Evolutionary conservation across 2,329 filamentous ascomycete genomes (phyloP), one percentile per base, ranked within the genome.

Genomic region (Botryosphaeria agaves): DNA sequence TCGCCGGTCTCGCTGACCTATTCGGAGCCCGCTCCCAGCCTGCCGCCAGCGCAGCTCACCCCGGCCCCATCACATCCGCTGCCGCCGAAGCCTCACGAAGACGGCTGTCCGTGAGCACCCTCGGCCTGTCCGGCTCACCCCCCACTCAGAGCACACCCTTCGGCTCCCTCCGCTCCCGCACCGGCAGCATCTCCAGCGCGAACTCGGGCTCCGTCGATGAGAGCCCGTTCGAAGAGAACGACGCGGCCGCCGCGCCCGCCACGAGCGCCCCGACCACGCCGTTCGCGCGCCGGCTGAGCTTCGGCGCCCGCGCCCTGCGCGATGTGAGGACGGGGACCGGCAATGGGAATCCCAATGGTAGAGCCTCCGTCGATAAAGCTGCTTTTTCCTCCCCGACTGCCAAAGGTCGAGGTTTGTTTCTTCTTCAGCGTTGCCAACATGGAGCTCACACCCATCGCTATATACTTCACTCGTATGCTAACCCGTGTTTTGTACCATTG

Each of bases 271-370:
- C 81, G 19, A 67, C 62, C 31, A 80, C 78, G 8, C 81, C 84
- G 19, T 87, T 85, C 48, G 70, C 70, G 35, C 76, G 85, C 42
- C 78, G 85, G 35, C 75, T 93, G 62, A 94, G 85, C 56, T 91
- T 93, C 47, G 85, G 87, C 36, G 77, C 78, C 36, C 72, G 83
- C 51, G 80, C 80, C 40, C 63, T 84, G 53, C 68, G 73, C 43
- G 76, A 74, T 54, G 69, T 80, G 43, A 76, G 74, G 42, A 59
- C 60, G 38, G 57, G 61, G 32, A 56, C 57, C 20, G 63, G 64
- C 45, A 51, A 46, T 43, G 48, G 50, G 45, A 76, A 72, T 49
- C 64, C 72, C 49, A 71, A 64, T 59, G 66, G 65, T 70, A 70
- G 63, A 66, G 56, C 59, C 54, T 59, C 64, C 57, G 52, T 58